Base-by-base conservation (phyloP, 2,329 filamentous ascomycete species). In the Paecilomyces variotii region DNA sequence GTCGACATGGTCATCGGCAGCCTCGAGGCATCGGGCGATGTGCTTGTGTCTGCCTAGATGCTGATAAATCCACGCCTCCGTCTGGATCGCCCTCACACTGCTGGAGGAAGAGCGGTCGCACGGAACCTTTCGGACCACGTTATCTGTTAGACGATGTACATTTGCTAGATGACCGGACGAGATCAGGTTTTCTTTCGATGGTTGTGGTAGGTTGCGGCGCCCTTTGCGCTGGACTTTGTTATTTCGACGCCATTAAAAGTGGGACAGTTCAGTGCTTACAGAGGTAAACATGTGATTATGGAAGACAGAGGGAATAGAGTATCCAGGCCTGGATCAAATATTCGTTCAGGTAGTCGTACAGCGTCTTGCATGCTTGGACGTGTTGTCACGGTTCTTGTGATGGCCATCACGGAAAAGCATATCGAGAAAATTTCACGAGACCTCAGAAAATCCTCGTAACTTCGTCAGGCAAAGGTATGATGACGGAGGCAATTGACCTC, bases 21-120 rank as follows among this genome's bases (percentile, higher is more conserved):
- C 45, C 24, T 51, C 27, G 5, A 60, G 24, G 27, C 54, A 59
- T 25, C 45, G 39, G 7, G 57, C 57, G n/a, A 56, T 57, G 14
- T 30, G 50, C 52, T 45, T 56, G 49, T 59, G 53, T 34, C 30
- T 58, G n/a, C 56, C 56, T 39, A 55, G 35, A 51, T 35, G 56
- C 25, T 27, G 25, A n/a, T 58, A 52, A 4, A 50, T 51, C 25
- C 45, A 53, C 12, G 14, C 35, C 54, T 54, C 52, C 30, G 49
- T 52, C 28, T 56, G 32, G 7, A 58, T 19, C 28, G 34, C 53
- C 2, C 24, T 19, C 26, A 28, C 27, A 12, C 35, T 55, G 52
- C 24, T 52, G 12, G 50, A 14, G 7, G 27, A 52, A 10, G 50
- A 52, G n/a, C 19, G 50, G 50, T 52, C 50, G 14, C 25, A 52